phyloP scores from a whole-genome alignment of 2,329 filamentous ascomycete genomes.

The Verticillium dahliae region DNA sequence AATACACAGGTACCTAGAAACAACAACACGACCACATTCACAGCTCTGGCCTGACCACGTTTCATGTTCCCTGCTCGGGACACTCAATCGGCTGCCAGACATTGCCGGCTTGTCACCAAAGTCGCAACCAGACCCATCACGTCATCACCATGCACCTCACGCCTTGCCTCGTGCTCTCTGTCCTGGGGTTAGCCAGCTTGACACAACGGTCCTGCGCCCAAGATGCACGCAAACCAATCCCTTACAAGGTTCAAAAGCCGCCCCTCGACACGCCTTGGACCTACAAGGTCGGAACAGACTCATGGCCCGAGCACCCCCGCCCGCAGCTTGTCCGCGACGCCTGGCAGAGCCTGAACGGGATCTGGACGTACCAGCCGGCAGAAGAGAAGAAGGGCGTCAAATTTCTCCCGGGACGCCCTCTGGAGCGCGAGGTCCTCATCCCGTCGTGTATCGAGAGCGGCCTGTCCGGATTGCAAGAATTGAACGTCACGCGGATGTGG shows the following conservation, averaged over 20 bases:
- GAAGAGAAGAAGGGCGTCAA: neutral
- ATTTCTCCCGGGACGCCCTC: slow-evolving; percentile 16
- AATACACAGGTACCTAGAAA: too few relatives aligned
- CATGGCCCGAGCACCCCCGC: slow-evolving; percentile 53
- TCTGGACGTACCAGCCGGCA: slow-evolving; percentile 46
- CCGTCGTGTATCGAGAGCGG: slow-evolving; percentile 38
- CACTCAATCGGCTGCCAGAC: too few relatives aligned
- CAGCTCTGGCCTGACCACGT: neutral
- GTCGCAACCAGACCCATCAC: neutral
- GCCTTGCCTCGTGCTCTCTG: neutral
- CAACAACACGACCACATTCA: neutral
- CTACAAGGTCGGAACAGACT: slow-evolving; percentile 40
- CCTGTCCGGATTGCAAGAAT: slow-evolving; percentile 40
- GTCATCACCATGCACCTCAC: neutral
- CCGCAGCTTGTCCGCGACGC: slow-evolving; percentile 45
- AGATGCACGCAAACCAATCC: slow-evolving; percentile 3
- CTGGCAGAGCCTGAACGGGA: slow-evolving; percentile 52
- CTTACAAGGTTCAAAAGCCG: slow-evolving; percentile 29
- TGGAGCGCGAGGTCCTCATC: slow-evolving; percentile 32
- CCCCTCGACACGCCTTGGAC: slow-evolving; percentile 48
- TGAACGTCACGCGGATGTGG: slow-evolving; percentile 37
- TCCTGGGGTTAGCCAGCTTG: neutral
- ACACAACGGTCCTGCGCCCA: neutral
- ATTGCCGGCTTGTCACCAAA: neutral
- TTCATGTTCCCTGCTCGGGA: neutral